Evolutionary conservation across 768 basidiomycete genomes (phyloP).

Genomic region (Lactifluus piperatus): DNA sequence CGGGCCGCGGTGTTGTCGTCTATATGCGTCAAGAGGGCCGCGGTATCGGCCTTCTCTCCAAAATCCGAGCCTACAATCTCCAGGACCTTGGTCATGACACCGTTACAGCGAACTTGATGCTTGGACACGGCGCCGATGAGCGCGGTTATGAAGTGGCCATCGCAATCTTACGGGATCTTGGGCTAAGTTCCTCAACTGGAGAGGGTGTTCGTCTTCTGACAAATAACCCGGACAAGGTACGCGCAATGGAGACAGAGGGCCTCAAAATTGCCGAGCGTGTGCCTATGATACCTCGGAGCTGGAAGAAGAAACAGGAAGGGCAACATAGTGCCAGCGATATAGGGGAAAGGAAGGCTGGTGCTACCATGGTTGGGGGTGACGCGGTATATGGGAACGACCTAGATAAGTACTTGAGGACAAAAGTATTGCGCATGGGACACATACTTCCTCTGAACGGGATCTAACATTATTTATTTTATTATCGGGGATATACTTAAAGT

Average conservation of each 20-base stretch:
- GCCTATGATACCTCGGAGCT: slow-evolving; percentile 89
- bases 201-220: slow-evolving; percentile 76
- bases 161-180: slow-evolving; percentile 83
- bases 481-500: not conserved
- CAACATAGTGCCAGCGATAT: slow-evolving; percentile 21
- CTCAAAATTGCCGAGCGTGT: slow-evolving; percentile 77
- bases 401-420: slow-evolving; percentile 92
- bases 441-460: slow-evolving; percentile 49
- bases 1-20: slow-evolving; percentile 85
- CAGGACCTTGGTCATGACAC: slow-evolving; percentile 98
- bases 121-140: slow-evolving; percentile 92
- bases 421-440: slow-evolving; percentile 96
- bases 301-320: slow-evolving; percentile 39
- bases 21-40: slow-evolving; percentile 97
- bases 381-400: slow-evolving; percentile 75
- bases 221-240: slow-evolving; percentile 97
- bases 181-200: slow-evolving; percentile 47
- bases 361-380: slow-evolving; percentile 74
- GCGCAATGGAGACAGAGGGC: slow-evolving; percentile 78
- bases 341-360: slow-evolving; percentile 45
- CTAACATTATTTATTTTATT: not conserved
- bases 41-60: slow-evolving; percentile 91
- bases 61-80: slow-evolving; percentile 94
- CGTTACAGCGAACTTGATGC: slow-evolving; percentile 93
- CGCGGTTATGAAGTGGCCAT: slow-evolving; percentile 87